Evolutionary conservation across 257 asterid species (phyloP), one percentile per base, ranked within the genome.

Genomic region (Forsythia suspensa): DNA sequence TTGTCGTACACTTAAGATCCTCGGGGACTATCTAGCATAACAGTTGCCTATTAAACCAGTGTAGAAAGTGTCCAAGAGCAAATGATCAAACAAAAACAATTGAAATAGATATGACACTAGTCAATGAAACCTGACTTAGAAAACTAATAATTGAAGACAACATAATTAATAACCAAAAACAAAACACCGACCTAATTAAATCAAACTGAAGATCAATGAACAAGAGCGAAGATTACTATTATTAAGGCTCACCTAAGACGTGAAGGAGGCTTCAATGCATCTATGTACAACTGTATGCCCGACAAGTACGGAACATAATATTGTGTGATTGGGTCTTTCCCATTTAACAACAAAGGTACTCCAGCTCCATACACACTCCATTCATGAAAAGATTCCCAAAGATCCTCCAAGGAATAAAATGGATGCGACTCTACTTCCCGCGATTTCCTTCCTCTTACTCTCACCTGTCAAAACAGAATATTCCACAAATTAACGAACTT

Each of bases 301-400:
- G 90, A 87, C 61, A 87, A 70, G 76, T 68, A 80, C 1, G 90
- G 90, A 18, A 76, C 83, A 78, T 82, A 87, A 79, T 82, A 87
- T 42, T 84, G 88, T 39, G 73, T 71, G 38, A 83, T 79, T 11
- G 44, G 40, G 41, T 82, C 84, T 65, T 70, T 73, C 67, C 82
- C 85, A 36, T 80, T 68, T 82, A 82, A 73, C 81, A 79, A 68
- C 66, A 82, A 39, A 16, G 84, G 88, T 24, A 87, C 86, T 4
- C 88, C 90, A 29, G 79, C 87, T 37, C 88, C 90, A 76, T 82
- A 87, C 16, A 68, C 85, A 63, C 88, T 82, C 87, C 84, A 84
- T 57, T 80, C 87, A 3, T 36, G 24, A 67, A 87, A 79, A 24
- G 82, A 55, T 21, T 82, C 83, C 88, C 85, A 84, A 2, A 87